Evolutionary conservation across 2,329 filamentous ascomycete genomes (phyloP).

Genomic region (Xylaria sp.): DNA sequence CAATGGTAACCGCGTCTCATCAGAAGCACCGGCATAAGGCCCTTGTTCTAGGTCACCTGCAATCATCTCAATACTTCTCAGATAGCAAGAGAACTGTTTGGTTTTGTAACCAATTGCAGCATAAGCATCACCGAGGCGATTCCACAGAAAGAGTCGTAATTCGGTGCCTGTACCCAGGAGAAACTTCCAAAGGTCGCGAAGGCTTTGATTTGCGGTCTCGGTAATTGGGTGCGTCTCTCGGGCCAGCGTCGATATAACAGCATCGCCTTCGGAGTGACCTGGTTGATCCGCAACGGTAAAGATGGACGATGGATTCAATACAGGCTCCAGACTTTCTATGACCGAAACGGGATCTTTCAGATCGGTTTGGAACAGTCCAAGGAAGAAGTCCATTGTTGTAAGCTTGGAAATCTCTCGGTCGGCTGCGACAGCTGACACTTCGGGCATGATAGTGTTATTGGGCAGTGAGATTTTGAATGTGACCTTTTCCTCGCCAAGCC

Average conservation of each 20-base stretch:
- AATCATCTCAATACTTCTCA: conserved; percentile 81
- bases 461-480: conserved; percentile 54
- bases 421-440: conserved; percentile 74
- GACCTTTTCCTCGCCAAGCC: conserved; percentile 38
- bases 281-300: conserved; percentile 30
- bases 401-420: conserved; percentile 88
- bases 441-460: conserved; percentile 85
- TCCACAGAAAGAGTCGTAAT: conserved; percentile 82
- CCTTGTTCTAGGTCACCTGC: conserved; percentile 58
- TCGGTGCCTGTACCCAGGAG: conserved; percentile 75
- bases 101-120: conserved; percentile 76
- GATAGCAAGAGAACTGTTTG: conserved; percentile 80
- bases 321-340: conserved; percentile 88
- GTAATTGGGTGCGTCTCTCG: conserved; percentile 39
- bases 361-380: conserved; percentile 80
- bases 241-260: conserved; percentile 16
- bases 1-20: conserved; percentile 61
- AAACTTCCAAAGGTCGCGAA: conserved; percentile 80
- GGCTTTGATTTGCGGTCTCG: conserved; percentile 49
- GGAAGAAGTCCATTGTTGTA: conserved; percentile 94
- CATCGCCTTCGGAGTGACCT: conserved; percentile 18
- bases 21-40: conserved; percentile 53
- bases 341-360: conserved; percentile 74
- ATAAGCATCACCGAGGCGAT: conserved; percentile 84
- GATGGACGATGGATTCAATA: conserved; percentile 68